Conservation (phyloP, 257 asterid genomes). For the Osmanthus fragrans region DNA sequence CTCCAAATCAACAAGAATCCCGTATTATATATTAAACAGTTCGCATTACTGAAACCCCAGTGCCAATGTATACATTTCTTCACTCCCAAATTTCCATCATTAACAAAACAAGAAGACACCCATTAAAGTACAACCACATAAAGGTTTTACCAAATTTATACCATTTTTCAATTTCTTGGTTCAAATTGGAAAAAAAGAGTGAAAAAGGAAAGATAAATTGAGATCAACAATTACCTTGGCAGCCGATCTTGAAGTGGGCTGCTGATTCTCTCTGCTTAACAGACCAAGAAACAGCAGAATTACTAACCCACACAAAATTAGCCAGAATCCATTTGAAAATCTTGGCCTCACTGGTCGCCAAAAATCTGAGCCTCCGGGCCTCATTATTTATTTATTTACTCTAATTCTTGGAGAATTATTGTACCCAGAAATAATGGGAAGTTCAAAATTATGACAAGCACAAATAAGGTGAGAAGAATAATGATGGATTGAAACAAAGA, state of each 20-base stretch:
- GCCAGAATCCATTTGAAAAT: slow-evolving; percentile 59
- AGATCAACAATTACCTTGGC: slow-evolving; percentile 54
- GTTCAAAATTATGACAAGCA: slow-evolving; percentile 1
- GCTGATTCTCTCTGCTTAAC: slow-evolving; percentile 57
- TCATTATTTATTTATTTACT: slow-evolving; percentile 34
- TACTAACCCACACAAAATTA: slow-evolving; percentile 58
- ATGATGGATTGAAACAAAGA: slow-evolving; percentile 5
- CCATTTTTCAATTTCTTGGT: neutral
- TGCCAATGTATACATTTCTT: neutral
- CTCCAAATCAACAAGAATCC: neutral
- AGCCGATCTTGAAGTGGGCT: slow-evolving; percentile 61
- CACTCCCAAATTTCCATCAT: slow-evolving; percentile 15
- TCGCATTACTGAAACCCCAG: neutral
- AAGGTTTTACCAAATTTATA: neutral
- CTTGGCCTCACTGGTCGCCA: slow-evolving; percentile 83
- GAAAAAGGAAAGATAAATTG: neutral
- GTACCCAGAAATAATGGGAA: neutral
- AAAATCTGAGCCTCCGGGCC: slow-evolving; percentile 77
- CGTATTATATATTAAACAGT: neutral
- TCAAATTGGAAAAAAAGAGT: neutral
- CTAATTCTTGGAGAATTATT: neutral
- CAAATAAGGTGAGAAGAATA: neutral
- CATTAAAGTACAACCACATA: neutral
- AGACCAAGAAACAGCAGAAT: slow-evolving; percentile 62
- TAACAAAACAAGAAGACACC: neutral